Base-by-base conservation (phyloP, 495 filamentous ascomycete species). In the Stereocaulon alpinum region DNA sequence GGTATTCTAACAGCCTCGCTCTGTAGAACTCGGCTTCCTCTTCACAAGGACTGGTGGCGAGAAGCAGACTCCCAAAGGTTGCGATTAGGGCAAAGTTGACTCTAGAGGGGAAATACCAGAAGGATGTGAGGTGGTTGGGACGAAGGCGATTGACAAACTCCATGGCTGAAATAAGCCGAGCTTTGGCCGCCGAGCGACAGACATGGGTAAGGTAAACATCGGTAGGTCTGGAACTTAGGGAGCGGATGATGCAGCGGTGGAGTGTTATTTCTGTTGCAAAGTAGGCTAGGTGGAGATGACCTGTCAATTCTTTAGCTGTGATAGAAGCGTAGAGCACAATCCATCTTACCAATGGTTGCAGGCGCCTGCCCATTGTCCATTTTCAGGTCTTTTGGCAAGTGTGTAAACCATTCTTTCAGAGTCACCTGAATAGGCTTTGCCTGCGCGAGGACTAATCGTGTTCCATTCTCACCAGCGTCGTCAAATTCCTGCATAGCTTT, bases 11-110 rank as follows among this genome's bases (percentile, higher is more conserved):
- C 12, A 96, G 76, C 4, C 93, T 76, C 3, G 86, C 78, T 22
- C 86, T 82, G 72, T 98, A 98, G 79, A 95, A 98, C n/a, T 94
- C 90, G 4, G 88, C 89, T 72, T 98, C 93, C 70, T 97, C 92
- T 20, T 81, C 77, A 12, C 85, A 87, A 0, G 91, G 91, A 0
- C 86, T 84, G 0, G 90, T 93, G 29, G 91, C 88, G 78, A 88
- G 91, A 0, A 98, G 80, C 7, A 97, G 80, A 58, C 75, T 74
- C 15, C 78, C 78, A 54, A 82, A 82, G 4, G 77, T 80, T 20
- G 77, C 79, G 60, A 80, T 77, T 1, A 82, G 66, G 2, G 78
- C 76, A 63, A 82, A 81, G 66, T 79, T 80, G 4, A 76, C 78
- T 56, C 76, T 73, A 7, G 76, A 75, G 3, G 76, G 71, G 34